Evolutionary conservation across 129 eudicot genomes (phyloP), one percentile per base, ranked within the genome.

Genomic region (Gnaphalium uliginosum): DNA sequence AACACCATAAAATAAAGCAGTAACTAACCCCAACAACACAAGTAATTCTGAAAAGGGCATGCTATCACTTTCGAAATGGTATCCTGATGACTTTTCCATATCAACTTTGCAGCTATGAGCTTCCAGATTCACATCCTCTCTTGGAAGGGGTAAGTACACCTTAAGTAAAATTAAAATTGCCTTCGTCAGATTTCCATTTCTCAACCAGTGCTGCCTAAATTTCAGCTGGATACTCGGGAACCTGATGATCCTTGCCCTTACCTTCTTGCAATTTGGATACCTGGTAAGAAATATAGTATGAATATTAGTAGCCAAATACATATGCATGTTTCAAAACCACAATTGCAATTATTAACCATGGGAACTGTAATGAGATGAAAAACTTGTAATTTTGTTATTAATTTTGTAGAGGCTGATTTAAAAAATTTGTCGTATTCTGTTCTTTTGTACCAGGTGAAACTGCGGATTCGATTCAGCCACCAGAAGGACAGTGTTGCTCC

Each of bases 231-330:
- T 46, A 80, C 62, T 66, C 82, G 97, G 69, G 99, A 95, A 79
- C 90, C 85, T 54, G 99, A 95, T 86, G 99, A 95, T 82, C 99
- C 99, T 63, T 85, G 85, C 78, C 68, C 91, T 6, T 95, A 95
- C 84, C 96, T 95, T 56, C 92, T 95, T 22, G 97, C 99, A 37
- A 95, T 95, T 37, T 92, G 97, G 97, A 89, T 96, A 70, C 97
- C 97, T 4, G 97, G 97, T 89, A 85, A 76, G 85, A n/a, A 67
- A 41, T 66, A 51, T 58, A 72, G 27, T 18, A 8, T 43, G 51
- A 43, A 46, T 46, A 46, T 46, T 46, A 46, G 53, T 14, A 46
- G 53, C 6, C 53, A 46, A 46, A 46, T 46, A 46, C 53, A 46
- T 46, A 46, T 46, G 18, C 53, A 46, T 46, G 53, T 14, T 46